Evolutionary conservation across 805 yeast genomes (phyloP).

Genomic region (Suhomyces faveliae): DNA sequence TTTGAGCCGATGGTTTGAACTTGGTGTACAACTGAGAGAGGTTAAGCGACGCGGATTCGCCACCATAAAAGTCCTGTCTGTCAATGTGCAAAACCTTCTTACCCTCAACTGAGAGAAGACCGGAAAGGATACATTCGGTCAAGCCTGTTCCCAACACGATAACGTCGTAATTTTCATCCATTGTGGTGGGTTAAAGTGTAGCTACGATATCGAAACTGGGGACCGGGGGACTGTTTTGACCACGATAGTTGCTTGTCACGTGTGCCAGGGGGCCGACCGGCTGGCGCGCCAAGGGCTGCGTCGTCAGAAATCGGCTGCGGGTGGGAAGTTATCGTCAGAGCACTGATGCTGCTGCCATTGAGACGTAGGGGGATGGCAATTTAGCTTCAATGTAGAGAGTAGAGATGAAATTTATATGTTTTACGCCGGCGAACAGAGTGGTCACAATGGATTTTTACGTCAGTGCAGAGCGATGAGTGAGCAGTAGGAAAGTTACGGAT

Average conservation of each 20-base stretch:
- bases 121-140: slow-evolving; percentile 94
- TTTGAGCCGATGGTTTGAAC: slow-evolving; percentile 74
- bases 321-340: too few relatives aligned
- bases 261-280: background rate
- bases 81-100: slow-evolving; percentile 96
- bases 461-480: too few relatives aligned
- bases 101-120: slow-evolving; percentile 94
- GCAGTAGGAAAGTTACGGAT: too few relatives aligned
- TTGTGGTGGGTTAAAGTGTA: slow-evolving; percentile 20
- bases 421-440: too few relatives aligned
- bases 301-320: background rate
- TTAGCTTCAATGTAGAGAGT: too few relatives aligned
- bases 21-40: slow-evolving; percentile 68
- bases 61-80: slow-evolving; percentile 95
- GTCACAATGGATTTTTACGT: too few relatives aligned
- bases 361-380: too few relatives aligned
- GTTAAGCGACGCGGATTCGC: slow-evolving; percentile 82
- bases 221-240: slow-evolving; percentile 1
- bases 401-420: too few relatives aligned
- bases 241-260: slow-evolving; percentile 1
- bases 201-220: background rate
- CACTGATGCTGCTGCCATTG: too few relatives aligned
- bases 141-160: slow-evolving; percentile 94
- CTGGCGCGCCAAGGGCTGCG: background rate
- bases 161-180: slow-evolving; percentile 97